Evolutionary conservation across 768 basidiomycete genomes (phyloP), one percentile per base, ranked within the genome.

Genomic region (Pholiota molesta): DNA sequence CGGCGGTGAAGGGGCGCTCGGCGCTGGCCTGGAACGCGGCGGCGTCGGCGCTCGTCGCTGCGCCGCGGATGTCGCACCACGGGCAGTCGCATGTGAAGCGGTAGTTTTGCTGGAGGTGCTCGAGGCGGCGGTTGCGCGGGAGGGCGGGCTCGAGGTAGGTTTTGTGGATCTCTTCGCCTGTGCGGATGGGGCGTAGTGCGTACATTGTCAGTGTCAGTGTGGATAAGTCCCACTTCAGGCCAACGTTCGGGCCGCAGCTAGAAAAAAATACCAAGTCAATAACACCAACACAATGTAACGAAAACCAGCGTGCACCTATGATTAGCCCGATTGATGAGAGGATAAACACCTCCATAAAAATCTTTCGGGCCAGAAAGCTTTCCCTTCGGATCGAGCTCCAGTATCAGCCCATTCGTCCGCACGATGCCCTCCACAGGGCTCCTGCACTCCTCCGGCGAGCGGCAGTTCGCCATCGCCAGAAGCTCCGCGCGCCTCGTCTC

Each of bases 191-290:
- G 6, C 81, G 73, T 9, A 81, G 71, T 2, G 82, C 77, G 60
- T 79, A 80, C 31, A 83, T 65, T 3, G 76, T 73, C 11, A 75
- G 66, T 2, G 79, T 76, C 59, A 82, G 74, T 0, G 74, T 73
- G 2, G 71, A 64, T 16, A 70, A 67, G 57, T 81, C 73, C 80
- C 81, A 83, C 64, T 75, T 78, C 28, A 78, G 67, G 11, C 74
- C 74, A 2, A 77, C 78, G 63, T 82, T 81, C 6, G 81, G 78
- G 19, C 77, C 77, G 60, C 82, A 83, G 62, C 81, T 81, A 26
- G 17, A 29, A 19, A 35, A 21, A 55, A 55, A 44, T 31, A 53
- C 10, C 0, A n/a, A n/a, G n/a, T n/a, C n/a, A n/a, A n/a, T n/a
- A n/a, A n/a, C n/a, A n/a, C n/a, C n/a, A n/a, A n/a, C n/a, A n/a